A percentile compares a stretch with the other conserved stretches of the same genome.
Evolutionary conservation across 1,139 yeast genomes (phyloP).

Genomic region (Taiozyma sp.): DNA sequence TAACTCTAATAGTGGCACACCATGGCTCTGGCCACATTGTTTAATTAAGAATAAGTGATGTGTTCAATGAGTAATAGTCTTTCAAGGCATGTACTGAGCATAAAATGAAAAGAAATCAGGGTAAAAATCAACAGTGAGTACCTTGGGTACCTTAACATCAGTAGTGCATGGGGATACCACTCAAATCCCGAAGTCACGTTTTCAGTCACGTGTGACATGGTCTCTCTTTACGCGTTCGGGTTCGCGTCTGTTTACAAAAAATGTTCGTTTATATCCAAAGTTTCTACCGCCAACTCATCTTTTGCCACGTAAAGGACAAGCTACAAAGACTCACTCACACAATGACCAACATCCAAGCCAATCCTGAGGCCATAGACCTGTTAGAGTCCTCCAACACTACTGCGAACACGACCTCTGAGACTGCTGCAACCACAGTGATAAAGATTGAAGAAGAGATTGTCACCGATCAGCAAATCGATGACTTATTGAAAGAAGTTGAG

Average conservation of each 20-base stretch:
- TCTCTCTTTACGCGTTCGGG: too few relatives aligned
- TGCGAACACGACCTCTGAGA: background rate
- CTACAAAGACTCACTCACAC: background rate
- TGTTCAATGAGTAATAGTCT: too few relatives aligned
- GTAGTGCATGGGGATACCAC: too few relatives aligned
- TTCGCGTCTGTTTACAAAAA: background rate
- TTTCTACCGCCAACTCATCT: background rate
- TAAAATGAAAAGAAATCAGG: too few relatives aligned
- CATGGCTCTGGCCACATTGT: too few relatives aligned
- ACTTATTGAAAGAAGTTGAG: constrained; percentile 21
- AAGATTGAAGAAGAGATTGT: constrained; percentile 8
- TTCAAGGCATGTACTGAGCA: too few relatives aligned
- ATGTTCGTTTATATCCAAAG: background rate
- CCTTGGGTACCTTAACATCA: too few relatives aligned
- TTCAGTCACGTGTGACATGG: background rate
- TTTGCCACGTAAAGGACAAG: background rate
- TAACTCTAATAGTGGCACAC: too few relatives aligned
- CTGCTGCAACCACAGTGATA: background rate
- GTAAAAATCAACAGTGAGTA: too few relatives aligned
- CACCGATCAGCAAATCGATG: constrained; percentile 24
- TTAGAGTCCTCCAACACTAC: background rate
- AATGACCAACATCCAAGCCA: background rate
- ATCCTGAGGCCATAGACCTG: background rate
- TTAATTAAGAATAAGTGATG: too few relatives aligned
- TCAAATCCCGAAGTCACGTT: background rate